Base-by-base conservation (phyloP, 2,329 filamentous ascomycete genomes). In the Penicillium italicum region DNA sequence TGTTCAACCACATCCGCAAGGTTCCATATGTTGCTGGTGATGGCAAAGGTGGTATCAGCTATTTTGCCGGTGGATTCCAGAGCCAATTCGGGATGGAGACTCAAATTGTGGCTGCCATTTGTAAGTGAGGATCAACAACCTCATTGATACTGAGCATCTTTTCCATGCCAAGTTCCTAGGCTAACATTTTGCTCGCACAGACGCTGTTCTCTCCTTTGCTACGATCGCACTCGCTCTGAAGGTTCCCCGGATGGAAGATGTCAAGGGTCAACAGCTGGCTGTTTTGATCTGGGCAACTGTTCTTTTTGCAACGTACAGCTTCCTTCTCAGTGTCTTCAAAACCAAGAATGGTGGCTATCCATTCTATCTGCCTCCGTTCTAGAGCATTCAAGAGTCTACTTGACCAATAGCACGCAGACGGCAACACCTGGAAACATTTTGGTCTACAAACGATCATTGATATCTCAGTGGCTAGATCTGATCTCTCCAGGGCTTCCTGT, bases 1-100 rank as follows among this genome's bases (percentile, higher is more conserved):
- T 99, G 95, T 99, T 95, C 82, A 99, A 97, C 75, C 92, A 97
- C 71, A 99, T 99, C 70, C 85, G 95, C 66, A 93, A 94, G 73
- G 90, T 95, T 3, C 94, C 94, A 3, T 99, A 99, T 67, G 91
- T 97, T 31, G 82, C 86, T 40, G 89, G 88, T 40, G 86, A 97
- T 71, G 90, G 91, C 36, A 85, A 83, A 52, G 94, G 94, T 18
- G 91, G 91, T 5, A 84, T 99, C 59, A 89, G 77, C 69, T 97
- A 97, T 74, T 94, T 99, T 74, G 90, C 93, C 4, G 82, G 82
- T 37, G 93, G 94, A 1, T 99, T 99, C 76, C 91, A 93, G 74
- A 96, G 86, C 72, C 94, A 99, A 72, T 91, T 88, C 68, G 94
- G 94, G 14, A 79, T 99, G 65, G 94, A 99, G 77, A 96, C 93